Percentiles rank a stretch among this genome's conserved stretches.
Evolutionary conservation across 352 stramenopile species (phyloP).

Genomic region (Phytophthora litchii): DNA sequence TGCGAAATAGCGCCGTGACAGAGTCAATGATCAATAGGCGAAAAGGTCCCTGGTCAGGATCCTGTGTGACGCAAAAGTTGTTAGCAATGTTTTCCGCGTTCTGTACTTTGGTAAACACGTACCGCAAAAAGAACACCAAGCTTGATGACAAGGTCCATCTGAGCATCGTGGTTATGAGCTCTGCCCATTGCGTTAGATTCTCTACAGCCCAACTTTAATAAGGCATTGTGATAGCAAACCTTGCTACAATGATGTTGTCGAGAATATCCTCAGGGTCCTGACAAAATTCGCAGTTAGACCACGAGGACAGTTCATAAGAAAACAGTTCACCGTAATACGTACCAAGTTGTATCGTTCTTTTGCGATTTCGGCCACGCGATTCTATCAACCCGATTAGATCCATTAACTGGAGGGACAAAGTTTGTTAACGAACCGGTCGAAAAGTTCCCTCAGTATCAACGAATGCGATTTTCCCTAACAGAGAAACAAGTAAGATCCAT

Average conservation of each 20-base stretch:
- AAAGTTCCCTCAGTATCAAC: conserved; percentile 95
- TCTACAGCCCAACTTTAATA: neutral
- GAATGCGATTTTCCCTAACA: conserved; percentile 80
- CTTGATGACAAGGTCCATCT: conserved; percentile 90
- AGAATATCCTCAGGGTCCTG: conserved; percentile 87
- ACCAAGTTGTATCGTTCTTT: conserved; percentile 83
- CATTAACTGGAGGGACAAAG: neutral
- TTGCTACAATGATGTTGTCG: conserved; percentile 94
- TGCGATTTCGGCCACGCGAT: conserved; percentile 85
- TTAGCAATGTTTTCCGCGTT: neutral
- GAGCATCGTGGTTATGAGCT: conserved; percentile 86
- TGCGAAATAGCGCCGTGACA: conserved; percentile 91
- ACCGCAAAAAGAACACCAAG: conserved; percentile 76
- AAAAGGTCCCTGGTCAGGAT: conserved; percentile 77
- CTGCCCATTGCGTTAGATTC: conserved; percentile 34
- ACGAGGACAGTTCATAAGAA: neutral
- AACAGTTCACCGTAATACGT: neutral
- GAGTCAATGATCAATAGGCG: conserved; percentile 91
- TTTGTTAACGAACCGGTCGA: conserved; percentile 55
- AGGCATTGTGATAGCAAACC: conserved; percentile 33
- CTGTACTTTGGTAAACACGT: conserved; percentile 5
- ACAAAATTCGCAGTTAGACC: conserved; percentile 1
- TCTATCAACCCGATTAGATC: conserved; percentile 31
- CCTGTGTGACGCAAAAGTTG: conserved; percentile 28
- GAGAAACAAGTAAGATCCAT: conserved; percentile 3